Evolutionary conservation across 2,329 filamentous ascomycete genomes (phyloP).

Genomic region (Diaporthe capsici): DNA sequence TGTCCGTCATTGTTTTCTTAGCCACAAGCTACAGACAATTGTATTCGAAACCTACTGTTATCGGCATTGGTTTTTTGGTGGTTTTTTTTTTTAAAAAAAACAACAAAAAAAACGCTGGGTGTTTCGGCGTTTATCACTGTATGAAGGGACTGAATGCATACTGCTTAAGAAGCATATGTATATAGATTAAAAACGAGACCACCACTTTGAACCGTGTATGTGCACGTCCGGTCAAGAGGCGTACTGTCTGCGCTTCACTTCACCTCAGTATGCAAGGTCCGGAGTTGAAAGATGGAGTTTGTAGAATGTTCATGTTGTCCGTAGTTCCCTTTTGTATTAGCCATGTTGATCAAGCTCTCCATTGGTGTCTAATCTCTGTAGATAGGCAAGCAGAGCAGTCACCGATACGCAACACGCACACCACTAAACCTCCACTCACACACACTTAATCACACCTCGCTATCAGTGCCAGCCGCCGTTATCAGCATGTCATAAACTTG

Average conservation of each 20-base stretch:
- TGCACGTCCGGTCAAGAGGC: background rate
- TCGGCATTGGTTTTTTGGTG: too few relatives aligned
- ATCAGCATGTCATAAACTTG: slow-evolving; percentile 19
- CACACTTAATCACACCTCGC: background rate
- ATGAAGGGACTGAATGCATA: too few relatives aligned
- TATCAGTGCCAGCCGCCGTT: background rate
- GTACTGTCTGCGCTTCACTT: background rate
- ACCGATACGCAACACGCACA: background rate
- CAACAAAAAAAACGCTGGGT: too few relatives aligned
- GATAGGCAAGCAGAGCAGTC: background rate
- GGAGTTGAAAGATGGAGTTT: background rate
- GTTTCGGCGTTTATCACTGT: too few relatives aligned
- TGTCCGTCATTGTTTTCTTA: background rate
- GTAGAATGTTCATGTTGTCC: background rate
- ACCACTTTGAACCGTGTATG: background rate
- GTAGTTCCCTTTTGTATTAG: background rate
- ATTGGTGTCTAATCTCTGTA: too few relatives aligned
- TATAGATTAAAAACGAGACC: too few relatives aligned
- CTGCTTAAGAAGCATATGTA: too few relatives aligned
- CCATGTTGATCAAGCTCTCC: background rate
- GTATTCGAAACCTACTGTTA: too few relatives aligned
- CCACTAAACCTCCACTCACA: background rate
- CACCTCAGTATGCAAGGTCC: background rate
- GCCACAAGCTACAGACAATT: too few relatives aligned
- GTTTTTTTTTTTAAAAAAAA: too few relatives aligned